A percentile compares a stretch with the other conserved stretches of the same genome.
These are phyloP conservation scores for Corylus heterophylla DNA, from an alignment of 306 rosid genomes.

Conservation along the genomic window DNA sequence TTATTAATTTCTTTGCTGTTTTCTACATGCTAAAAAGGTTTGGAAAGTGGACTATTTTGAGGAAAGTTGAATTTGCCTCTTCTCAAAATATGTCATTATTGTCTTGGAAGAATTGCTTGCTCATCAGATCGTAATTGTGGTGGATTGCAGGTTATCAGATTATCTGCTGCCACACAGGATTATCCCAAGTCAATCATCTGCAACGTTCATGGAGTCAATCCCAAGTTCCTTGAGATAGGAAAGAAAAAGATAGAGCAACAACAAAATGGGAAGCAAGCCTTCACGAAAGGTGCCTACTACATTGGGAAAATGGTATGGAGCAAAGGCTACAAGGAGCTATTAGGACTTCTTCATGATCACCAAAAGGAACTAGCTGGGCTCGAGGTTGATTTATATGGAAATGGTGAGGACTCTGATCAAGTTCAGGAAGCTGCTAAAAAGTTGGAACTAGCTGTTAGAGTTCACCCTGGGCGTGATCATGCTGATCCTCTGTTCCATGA, in stretches of 20 bases:
- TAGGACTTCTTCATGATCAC: conserved; percentile 61
- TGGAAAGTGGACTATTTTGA: not conserved
- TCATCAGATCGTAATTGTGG: conserved; percentile 28
- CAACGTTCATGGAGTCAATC: conserved; percentile 98
- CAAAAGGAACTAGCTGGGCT: conserved; percentile 67
- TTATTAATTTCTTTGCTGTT: conserved; percentile 5
- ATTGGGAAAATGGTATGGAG: conserved; percentile 98
- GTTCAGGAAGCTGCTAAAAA: conserved; percentile 63
- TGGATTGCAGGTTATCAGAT: conserved; percentile 78
- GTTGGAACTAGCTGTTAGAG: conserved; percentile 62
- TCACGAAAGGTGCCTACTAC: conserved; percentile 82
- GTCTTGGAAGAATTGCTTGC: conserved; percentile 12
- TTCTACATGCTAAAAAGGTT: not conserved
- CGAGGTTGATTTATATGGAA: conserved; percentile 89
- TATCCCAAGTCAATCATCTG: conserved; percentile 69
- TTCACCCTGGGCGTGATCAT: conserved; percentile 85
- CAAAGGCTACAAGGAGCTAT: conserved; percentile 94
- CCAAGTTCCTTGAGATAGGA: conserved; percentile 84
- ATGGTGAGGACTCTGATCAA: conserved; percentile 85
- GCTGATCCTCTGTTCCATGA: conserved; percentile 80
- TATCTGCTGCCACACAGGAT: conserved; percentile 97
- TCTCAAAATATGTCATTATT: conserved; percentile 11
- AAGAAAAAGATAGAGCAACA: conserved; percentile 69
- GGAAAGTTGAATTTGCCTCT: not conserved
- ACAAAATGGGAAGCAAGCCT: conserved; percentile 55